Evolutionary conservation across 768 basidiomycete genomes (phyloP), one percentile per base, ranked within the genome.

Genomic region (Auricularia auricula-judae): DNA sequence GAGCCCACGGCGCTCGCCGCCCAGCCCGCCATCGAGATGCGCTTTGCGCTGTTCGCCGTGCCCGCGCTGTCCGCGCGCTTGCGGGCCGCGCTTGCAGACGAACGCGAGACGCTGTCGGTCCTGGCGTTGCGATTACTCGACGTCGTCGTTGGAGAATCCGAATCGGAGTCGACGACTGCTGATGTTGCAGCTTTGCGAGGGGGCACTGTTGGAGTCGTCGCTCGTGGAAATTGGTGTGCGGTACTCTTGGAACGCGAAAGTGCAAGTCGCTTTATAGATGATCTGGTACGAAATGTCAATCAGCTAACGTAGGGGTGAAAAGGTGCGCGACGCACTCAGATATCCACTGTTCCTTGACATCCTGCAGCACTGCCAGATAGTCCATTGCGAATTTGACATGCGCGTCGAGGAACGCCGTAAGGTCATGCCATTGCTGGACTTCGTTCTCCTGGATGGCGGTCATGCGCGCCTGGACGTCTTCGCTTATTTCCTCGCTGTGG

Each of bases 381-480:
- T 88, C 82, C 66, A 83, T 81, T 18, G 86, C 86, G 69, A 86
- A 95, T 62, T 85, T 84, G 58, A 88, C 74, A 68, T 96, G 87
- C 11, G 84, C 75, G 61, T 93, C 86, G 39, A 97, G 76, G 70
- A 95, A 83, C 3, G 76, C 73, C 3, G 84, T 83, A 36, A 97
- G 78, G 47, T 89, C 91, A 39, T 82, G 83, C 4, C 89, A 77
- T 68, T 93, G 89, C 35, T 79, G 75, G 34, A 83, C 77, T 70
- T 96, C 93, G 62, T 86, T 85, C 67, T 91, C 87, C 71, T 92
- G 89, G 60, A 97, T 88, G 0, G 80, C 81, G 61, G 84, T 82
- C 81, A 95, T 91, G 43, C 89, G 84, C 2, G 81, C 81, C n/a
- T 85, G 87, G 0, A 95, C 83, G 67, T 95, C 91, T 71, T 93